Conservation (phyloP, 192 early-diverging fungal species). For the Glomus cerebriforme region DNA sequence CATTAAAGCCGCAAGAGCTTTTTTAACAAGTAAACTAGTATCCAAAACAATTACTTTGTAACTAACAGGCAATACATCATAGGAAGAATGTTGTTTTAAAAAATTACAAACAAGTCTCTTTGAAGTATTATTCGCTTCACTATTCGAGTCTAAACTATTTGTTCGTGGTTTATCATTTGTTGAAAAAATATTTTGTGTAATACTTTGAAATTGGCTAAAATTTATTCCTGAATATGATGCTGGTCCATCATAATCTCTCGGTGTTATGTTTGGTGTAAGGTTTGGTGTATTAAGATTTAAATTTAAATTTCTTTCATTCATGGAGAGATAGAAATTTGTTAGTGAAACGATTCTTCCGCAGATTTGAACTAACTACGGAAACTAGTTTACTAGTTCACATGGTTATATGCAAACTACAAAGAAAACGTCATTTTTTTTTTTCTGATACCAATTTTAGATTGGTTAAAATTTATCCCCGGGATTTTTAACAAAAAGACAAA, state of each 20-base stretch:
- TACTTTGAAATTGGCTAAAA: not conserved
- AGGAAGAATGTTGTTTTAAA: slow-evolving; percentile 83
- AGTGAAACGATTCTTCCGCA: not conserved
- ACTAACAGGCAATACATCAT: slow-evolving; percentile 89
- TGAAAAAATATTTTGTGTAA: not conserved
- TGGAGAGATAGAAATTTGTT: not conserved
- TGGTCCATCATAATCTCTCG: not conserved
- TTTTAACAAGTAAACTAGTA: slow-evolving; percentile 85
- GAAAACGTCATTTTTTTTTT: not conserved
- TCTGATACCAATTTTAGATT: too few species aligned
- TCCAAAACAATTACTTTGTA: slow-evolving; percentile 92
- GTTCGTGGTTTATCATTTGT: not conserved
- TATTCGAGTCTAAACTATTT: not conserved
- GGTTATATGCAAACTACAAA: too few species aligned
- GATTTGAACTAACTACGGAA: too few species aligned
- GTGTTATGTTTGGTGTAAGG: not conserved
- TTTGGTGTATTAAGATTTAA: not conserved
- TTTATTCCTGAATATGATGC: not conserved
- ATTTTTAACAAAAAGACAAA: not conserved
- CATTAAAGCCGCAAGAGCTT: slow-evolving; percentile 87
- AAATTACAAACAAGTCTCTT: slow-evolving; percentile 45
- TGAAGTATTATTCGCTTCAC: slow-evolving; percentile 22
- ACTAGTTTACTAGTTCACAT: too few species aligned
- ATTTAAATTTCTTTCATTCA: not conserved
- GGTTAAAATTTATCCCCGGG: too few species aligned